Evolutionary conservation across 495 filamentous ascomycete species (phyloP).

Genomic region (Cercophora scortea): DNA sequence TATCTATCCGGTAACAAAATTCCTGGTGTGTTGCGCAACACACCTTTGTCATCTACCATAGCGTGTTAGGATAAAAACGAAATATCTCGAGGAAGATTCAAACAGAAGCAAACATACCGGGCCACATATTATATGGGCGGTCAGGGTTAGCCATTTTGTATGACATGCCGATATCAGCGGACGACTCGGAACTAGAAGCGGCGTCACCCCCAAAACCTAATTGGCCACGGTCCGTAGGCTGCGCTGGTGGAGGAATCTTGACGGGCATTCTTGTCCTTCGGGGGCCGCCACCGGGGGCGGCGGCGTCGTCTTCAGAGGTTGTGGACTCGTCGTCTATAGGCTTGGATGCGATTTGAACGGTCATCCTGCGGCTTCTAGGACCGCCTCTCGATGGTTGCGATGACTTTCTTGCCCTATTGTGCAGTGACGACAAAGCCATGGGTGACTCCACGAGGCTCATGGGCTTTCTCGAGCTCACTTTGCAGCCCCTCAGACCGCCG

Average conservation of each 20-base stretch:
- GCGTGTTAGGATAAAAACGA: neutral
- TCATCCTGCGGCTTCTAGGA: neutral
- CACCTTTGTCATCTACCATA: neutral
- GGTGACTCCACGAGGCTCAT: constrained; percentile 9
- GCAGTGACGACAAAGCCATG: constrained; percentile 1
- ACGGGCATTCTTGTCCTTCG: no score
- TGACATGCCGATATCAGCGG: no score
- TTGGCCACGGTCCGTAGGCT: no score
- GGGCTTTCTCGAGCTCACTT: constrained; percentile 11
- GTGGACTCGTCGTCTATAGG: neutral
- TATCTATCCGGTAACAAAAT: constrained; percentile 9
- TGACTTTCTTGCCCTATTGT: neutral
- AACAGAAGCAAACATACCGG: neutral
- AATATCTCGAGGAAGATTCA: neutral
- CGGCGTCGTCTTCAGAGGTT: neutral
- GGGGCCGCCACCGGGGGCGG: no score
- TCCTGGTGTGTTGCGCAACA: neutral
- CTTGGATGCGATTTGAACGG: neutral
- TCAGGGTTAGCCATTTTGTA: constrained; percentile 6
- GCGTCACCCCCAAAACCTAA: no score
- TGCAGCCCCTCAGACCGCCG: constrained; percentile 3
- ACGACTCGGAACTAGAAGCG: no score
- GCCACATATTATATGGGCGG: constrained; percentile 14
- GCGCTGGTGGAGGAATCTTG: no score
- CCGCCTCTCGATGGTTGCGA: neutral